Conservation (phyloP, 1,139 yeast species). For the Geotrichum klebahnii region DNA sequence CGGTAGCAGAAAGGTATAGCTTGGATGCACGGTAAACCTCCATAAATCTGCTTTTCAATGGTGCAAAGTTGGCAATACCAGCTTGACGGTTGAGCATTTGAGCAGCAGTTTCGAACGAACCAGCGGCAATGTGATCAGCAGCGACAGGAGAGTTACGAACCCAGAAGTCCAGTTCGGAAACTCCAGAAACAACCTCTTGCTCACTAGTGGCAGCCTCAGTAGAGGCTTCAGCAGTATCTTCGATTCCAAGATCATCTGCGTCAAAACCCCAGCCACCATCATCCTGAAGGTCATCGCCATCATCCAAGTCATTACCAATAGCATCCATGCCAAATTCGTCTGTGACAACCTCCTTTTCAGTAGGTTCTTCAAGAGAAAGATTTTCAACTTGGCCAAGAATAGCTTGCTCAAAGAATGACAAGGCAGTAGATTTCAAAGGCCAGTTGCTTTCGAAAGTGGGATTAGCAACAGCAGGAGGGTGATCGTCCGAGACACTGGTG, state of each 20-base stretch:
- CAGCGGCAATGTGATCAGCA: conserved; percentile 92
- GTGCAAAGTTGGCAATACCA: conserved; percentile 82
- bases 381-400: conserved; percentile 73
- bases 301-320: conserved; percentile 32
- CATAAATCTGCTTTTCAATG: conserved; percentile 74
- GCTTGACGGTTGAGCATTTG: conserved; percentile 83
- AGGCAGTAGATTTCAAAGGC: conserved; percentile 74
- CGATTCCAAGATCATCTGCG: conserved; percentile 60
- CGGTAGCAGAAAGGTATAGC: conserved; percentile 68
- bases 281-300: conserved; percentile 34
- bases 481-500: conserved; percentile 38
- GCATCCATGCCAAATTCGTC: conserved; percentile 25
- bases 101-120: conserved; percentile 94
- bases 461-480: conserved; percentile 44
- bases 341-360: conserved; percentile 21
- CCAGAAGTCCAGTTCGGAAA: conserved; percentile 76
- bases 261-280: conserved; percentile 38
- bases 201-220: conserved; percentile 40
- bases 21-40: conserved; percentile 80
- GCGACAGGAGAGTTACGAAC: conserved; percentile 84
- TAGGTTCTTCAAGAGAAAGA: conserved; percentile 49
- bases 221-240: conserved; percentile 46
- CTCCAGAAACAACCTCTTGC: conserved; percentile 41
- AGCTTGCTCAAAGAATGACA: conserved; percentile 83
- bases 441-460: conserved; percentile 56